Percentiles rank a stretch among this genome's conserved stretches.
These are phyloP conservation scores for Myxozyma neotropica DNA, from an alignment of 805 yeast species.

Conservation along the genomic window DNA sequence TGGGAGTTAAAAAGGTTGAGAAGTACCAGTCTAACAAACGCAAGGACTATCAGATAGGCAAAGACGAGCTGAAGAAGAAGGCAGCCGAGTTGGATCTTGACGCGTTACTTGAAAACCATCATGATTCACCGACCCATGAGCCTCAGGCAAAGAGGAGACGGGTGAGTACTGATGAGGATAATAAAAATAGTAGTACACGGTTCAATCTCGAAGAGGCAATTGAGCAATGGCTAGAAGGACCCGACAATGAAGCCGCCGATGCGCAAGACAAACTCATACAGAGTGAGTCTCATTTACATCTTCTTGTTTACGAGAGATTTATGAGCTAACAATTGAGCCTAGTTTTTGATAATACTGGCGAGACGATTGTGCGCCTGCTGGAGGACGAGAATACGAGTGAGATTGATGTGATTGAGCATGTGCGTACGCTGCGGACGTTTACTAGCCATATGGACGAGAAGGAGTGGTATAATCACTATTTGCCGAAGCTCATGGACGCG, in stretches of 20 bases:
- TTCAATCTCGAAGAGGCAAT: constrained; percentile 16
- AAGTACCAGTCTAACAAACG: constrained; percentile 24
- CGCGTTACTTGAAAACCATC: constrained; percentile 11
- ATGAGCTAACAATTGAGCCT: background rate
- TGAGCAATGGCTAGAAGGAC: constrained; percentile 7
- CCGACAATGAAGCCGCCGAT: constrained; percentile 6
- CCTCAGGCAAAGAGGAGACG: background rate
- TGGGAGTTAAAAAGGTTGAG: constrained; percentile 22
- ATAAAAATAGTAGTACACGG: background rate
- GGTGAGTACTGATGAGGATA: background rate
- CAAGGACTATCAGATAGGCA: constrained; percentile 7
- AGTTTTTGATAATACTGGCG: constrained; percentile 5
- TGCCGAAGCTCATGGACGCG: constrained; percentile 14
- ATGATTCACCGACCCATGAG: background rate
- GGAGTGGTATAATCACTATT: constrained; percentile 16
- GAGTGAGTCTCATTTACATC: background rate
- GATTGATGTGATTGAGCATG: background rate
- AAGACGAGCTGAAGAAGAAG: constrained; percentile 5
- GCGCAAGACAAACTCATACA: constrained; percentile 8
- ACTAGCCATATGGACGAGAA: constrained; percentile 20
- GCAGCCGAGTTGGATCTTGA: constrained; percentile 12
- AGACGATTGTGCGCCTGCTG: background rate
- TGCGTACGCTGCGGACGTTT: constrained; percentile 5
- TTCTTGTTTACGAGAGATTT: background rate
- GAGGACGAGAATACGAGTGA: constrained; percentile 1